Evolutionary conservation across 2,329 filamentous ascomycete genomes (phyloP).

Genomic region (Curvularia verruculosa): DNA sequence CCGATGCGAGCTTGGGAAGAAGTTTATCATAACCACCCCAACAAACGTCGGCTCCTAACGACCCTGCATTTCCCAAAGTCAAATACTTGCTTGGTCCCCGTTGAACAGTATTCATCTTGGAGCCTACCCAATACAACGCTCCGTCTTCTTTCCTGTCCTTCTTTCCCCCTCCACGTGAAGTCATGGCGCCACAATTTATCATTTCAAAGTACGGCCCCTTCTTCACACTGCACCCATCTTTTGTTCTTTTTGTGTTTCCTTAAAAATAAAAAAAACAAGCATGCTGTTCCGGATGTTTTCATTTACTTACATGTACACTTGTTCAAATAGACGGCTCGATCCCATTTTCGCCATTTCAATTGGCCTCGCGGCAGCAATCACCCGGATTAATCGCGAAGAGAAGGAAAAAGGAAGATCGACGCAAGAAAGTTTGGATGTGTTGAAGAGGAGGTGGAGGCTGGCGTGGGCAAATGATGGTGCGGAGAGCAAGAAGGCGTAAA

Average conservation of each 20-base stretch:
- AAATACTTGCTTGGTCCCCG: neutral
- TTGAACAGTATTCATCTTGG: neutral
- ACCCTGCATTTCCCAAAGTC: neutral
- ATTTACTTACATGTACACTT: neutral
- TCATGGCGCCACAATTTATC: slow-evolving; percentile 49
- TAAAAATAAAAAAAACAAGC: neutral
- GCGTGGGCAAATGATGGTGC: slow-evolving; percentile 29
- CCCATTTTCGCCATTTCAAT: slow-evolving; percentile 58
- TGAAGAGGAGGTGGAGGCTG: slow-evolving; percentile 49
- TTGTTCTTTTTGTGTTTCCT: neutral
- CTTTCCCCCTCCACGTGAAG: neutral
- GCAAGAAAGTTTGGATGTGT: slow-evolving; percentile 47
- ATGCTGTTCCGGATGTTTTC: neutral
- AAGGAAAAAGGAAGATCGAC: slow-evolving; percentile 53
- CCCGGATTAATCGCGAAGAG: slow-evolving; percentile 54
- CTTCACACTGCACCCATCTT: no score
- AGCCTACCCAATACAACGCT: neutral
- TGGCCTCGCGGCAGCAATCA: slow-evolving; percentile 52
- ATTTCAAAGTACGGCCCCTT: slow-evolving; percentile 52
- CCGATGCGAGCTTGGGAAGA: slow-evolving; percentile 4
- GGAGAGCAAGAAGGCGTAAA: neutral
- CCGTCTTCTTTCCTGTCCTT: neutral
- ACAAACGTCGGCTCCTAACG: neutral
- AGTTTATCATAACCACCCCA: slow-evolving; percentile 26
- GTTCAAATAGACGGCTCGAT: slow-evolving; percentile 50